Evolutionary conservation across 2,329 filamentous ascomycete species (phyloP).

Genomic region (Trematosphaeria pertusa): DNA sequence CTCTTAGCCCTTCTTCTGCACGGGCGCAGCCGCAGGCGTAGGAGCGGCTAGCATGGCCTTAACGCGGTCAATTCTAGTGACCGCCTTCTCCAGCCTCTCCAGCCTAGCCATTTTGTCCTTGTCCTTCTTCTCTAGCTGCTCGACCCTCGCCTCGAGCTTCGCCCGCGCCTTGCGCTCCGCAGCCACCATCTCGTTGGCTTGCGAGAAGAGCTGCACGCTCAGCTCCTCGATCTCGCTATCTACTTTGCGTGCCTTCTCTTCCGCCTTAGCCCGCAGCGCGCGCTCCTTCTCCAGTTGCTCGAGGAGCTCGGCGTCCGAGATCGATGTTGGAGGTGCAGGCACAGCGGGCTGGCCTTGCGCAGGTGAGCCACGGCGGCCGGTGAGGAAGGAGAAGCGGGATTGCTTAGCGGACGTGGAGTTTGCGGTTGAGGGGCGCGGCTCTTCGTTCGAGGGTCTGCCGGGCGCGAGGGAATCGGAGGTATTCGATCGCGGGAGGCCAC

Average conservation of each 20-base stretch:
- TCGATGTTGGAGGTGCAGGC: constrained; percentile 45
- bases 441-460: constrained; percentile 31
- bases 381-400: constrained; percentile 54
- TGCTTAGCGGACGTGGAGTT: constrained; percentile 35
- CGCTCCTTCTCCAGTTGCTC: constrained; percentile 72
- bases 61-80: constrained; percentile 74
- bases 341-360: constrained; percentile 20
- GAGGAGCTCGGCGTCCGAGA: constrained; percentile 61
- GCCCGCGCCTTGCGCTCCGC: constrained; percentile 74
- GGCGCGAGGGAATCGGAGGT: constrained; percentile 26
- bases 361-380: constrained; percentile 46
- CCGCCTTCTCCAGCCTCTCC: constrained; percentile 73
- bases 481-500: constrained; percentile 27
- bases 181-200: constrained; percentile 89
- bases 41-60: constrained; percentile 63
- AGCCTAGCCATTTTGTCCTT: constrained; percentile 71
- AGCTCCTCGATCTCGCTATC: constrained; percentile 80
- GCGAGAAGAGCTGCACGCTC: constrained; percentile 75
- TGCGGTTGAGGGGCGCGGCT: constrained; percentile 38
- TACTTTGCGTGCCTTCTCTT: constrained; percentile 70
- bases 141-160: constrained; percentile 73
- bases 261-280: constrained; percentile 70
- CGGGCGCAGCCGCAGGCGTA: no score
- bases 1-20: constrained; percentile 5
- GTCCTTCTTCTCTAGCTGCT: constrained; percentile 72